A percentile compares a stretch with the other conserved stretches of the same genome.
phyloP scores from a whole-genome alignment of 108 stramenopile genomes.

The Mediolabrus comicus region DNA sequence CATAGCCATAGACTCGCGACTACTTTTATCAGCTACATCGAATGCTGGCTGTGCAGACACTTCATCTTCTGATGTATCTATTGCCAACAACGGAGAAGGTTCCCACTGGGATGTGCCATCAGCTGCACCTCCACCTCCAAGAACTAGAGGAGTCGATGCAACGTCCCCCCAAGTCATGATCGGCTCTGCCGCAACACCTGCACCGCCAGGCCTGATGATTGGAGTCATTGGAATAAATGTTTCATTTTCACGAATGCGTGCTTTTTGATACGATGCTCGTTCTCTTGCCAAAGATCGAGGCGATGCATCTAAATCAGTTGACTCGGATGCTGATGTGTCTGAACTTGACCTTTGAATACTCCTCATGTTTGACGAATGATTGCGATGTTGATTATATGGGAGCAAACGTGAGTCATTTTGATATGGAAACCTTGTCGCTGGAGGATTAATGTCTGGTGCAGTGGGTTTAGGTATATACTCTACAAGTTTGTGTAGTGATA shows the following conservation, averaged over 20 bases:
- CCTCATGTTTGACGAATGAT: not conserved
- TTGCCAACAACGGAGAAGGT: not conserved
- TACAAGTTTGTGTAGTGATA: conserved; percentile 39
- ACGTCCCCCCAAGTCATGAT: conserved; percentile 79
- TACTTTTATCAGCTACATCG: conserved; percentile 33
- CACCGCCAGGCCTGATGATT: conserved; percentile 56
- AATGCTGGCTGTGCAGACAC: conserved; percentile 18
- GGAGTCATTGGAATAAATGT: conserved; percentile 79
- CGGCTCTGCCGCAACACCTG: conserved; percentile 44
- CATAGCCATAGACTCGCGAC: conserved; percentile 30
- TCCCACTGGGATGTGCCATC: conserved; percentile 31
- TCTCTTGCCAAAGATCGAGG: conserved; percentile 46
- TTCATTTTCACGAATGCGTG: conserved; percentile 26
- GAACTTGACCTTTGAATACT: not conserved
- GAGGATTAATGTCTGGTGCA: conserved; percentile 65
- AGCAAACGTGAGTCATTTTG: conserved; percentile 40
- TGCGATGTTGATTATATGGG: not conserved
- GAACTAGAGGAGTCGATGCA: conserved; percentile 56
- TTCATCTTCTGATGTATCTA: not conserved
- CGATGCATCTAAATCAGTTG: conserved; percentile 72
- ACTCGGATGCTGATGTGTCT: conserved; percentile 53
- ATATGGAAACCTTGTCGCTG: conserved; percentile 64
- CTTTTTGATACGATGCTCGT: conserved; percentile 28
- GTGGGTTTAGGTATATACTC: conserved; percentile 66
- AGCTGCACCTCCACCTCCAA: conserved; percentile 31